These are phyloP conservation scores for Pulveroboletus sp. DNA, from an alignment of 768 basidiomycete species.

Conservation along the genomic window DNA sequence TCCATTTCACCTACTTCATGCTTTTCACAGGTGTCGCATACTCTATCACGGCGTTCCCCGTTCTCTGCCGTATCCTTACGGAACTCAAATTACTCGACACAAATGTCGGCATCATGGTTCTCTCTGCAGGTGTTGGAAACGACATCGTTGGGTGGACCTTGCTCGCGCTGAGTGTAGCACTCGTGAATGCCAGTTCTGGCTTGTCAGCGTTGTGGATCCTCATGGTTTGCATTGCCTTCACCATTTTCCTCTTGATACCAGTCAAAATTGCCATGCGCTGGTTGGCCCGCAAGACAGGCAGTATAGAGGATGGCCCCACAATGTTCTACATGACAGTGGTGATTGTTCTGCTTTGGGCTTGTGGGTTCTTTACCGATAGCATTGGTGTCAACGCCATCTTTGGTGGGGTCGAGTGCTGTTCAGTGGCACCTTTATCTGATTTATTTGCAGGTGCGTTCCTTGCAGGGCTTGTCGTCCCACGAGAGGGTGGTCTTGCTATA, in stretches of 20 bases:
- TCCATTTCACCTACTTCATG: constrained; percentile 86
- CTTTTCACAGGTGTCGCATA: constrained; percentile 91
- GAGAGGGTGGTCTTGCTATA: constrained; percentile 83
- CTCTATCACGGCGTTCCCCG: constrained; percentile 84
- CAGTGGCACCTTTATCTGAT: not conserved
- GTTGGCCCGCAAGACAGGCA: constrained; percentile 77
- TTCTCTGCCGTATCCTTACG: constrained; percentile 82
- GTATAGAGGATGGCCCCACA: constrained; percentile 77
- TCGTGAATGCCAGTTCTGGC: constrained; percentile 85
- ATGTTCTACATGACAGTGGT: constrained; percentile 86
- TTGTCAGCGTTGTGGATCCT: constrained; percentile 84
- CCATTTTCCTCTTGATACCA: constrained; percentile 62
- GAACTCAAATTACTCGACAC: constrained; percentile 91
- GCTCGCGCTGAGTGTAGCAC: constrained; percentile 85
- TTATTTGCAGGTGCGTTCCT: constrained; percentile 66
- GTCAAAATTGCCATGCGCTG: constrained; percentile 60
- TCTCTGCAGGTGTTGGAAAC: constrained; percentile 89
- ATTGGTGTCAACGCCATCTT: constrained; percentile 95
- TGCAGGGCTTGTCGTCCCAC: constrained; percentile 76
- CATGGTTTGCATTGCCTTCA: constrained; percentile 76
- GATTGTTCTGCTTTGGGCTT: constrained; percentile 77
- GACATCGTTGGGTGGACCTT: constrained; percentile 87
- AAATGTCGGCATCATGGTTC: constrained; percentile 86
- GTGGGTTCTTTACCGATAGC: constrained; percentile 89
- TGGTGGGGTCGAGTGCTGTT: constrained; percentile 40